Conservation (phyloP, 306 rosid genomes). For the Notholithocarpus densiflorus region DNA sequence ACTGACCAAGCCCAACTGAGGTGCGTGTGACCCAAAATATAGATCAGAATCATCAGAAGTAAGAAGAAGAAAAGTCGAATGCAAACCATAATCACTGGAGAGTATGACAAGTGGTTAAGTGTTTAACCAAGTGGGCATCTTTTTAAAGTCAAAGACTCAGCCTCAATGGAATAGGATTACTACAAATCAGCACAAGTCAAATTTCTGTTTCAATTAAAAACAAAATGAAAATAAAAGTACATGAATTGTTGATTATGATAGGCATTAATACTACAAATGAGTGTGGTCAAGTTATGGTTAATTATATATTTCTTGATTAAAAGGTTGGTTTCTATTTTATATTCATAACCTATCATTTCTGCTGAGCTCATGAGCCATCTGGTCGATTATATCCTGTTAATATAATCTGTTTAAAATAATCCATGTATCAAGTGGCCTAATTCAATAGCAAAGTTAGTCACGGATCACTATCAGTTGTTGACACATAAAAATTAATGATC, state of each 20-base stretch:
- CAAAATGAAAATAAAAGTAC: neutral
- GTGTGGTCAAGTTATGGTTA: neutral
- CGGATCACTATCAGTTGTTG: neutral
- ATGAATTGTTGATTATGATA: neutral
- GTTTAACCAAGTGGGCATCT: constrained; percentile 3
- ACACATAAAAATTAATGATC: neutral
- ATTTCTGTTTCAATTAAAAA: neutral
- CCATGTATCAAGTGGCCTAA: neutral
- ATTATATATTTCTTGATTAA: neutral
- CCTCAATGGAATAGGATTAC: neutral
- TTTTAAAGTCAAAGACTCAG: neutral
- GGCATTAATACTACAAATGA: neutral
- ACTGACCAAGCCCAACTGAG: constrained; percentile 1
- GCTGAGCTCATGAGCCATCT: neutral
- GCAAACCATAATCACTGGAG: neutral
- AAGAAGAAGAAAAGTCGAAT: neutral
- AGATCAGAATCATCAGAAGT: neutral
- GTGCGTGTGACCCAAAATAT: neutral
- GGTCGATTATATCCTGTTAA: neutral
- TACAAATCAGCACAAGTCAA: neutral
- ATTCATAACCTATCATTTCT: neutral
- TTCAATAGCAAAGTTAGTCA: neutral
- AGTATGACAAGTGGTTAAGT: constrained; percentile 21
- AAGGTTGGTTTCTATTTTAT: neutral
- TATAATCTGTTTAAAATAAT: neutral